Percentiles rank a stretch among this genome's conserved stretches.
Conservation (phyloP, 495 filamentous ascomycete genomes). For the Tuber borchii region DNA sequence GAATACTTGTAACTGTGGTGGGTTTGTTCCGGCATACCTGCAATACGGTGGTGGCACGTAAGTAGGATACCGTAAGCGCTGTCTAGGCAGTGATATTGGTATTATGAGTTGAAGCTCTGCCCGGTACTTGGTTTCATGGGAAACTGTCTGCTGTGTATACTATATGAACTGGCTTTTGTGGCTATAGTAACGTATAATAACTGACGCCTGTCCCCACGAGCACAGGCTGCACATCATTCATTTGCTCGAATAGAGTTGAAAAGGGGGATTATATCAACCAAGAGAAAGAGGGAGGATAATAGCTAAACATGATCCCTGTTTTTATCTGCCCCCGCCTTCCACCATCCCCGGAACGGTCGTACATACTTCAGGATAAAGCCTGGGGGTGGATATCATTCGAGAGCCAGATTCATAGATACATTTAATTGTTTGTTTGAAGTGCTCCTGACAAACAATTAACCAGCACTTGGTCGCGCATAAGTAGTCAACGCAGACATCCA, state of each 20-base stretch:
- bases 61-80: too few species aligned
- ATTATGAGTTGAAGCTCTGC: neutral
- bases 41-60: neutral
- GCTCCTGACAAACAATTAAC: neutral
- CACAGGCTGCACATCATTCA: neutral
- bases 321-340: neutral
- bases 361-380: neutral
- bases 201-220: neutral
- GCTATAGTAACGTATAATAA: neutral
- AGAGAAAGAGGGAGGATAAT: neutral
- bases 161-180: neutral
- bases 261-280: neutral
- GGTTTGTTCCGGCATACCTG: neutral
- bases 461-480: neutral
- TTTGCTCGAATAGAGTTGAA: neutral
- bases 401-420: neutral
- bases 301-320: neutral
- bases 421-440: neutral
- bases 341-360: neutral
- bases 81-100: neutral
- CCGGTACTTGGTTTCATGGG: neutral
- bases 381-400: neutral
- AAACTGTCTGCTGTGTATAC: neutral
- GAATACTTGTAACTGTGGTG: neutral
- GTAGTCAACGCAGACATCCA: neutral